Evolutionary conservation across 202 grass and related monocot species (phyloP), one percentile per base, ranked within the genome.

Genomic region (Setaria italica): DNA sequence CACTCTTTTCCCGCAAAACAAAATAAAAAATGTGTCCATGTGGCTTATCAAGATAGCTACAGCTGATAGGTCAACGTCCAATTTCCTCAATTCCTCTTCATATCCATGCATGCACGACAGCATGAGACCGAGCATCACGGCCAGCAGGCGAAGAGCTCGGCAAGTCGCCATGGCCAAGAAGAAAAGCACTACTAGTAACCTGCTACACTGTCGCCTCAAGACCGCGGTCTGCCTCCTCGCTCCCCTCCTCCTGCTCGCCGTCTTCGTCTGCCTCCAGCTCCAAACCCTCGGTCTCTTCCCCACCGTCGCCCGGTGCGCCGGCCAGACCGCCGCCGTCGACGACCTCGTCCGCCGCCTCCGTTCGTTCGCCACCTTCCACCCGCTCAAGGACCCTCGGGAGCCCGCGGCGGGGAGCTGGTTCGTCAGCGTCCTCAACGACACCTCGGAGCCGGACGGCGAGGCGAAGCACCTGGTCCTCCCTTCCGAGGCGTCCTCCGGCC

Each of bases 401-500:
- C 39, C 35, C 0, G 62, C 70, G 0, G 80, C 70, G 0, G 25
- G 71, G 6, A 72, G 62, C 1, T 92, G 90, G 90, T 92, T 92
- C 75, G 87, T 92, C 62, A 92, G 90, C 79, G 83, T 68, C 34
- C 5, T 92, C 10, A 84, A 89, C 11, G 87, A 92, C 51, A 92
- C 87, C 13, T 60, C 73, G 32, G 74, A 89, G 35, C 76, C 45
- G 1, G 60, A 67, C 5, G 85, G 72, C 21, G 90, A 87, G 13
- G 80, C 90, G 8, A 82, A 42, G 76, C 83, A 84, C 79, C 72
- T 92, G 5, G 9, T 77, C 43, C 84, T 92, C 80, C 90, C 90
- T 25, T 92, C 87, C 4, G 17, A 47, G 10, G 80, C 75, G 4
- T 88, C 90, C 7, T 47, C 78, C 30, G 62, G 62, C 30, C 62